Percentiles rank a stretch among this genome's conserved stretches.
Conservation (phyloP, 2,329 filamentous ascomycete species). For the Pseudocercospora eumusae region DNA sequence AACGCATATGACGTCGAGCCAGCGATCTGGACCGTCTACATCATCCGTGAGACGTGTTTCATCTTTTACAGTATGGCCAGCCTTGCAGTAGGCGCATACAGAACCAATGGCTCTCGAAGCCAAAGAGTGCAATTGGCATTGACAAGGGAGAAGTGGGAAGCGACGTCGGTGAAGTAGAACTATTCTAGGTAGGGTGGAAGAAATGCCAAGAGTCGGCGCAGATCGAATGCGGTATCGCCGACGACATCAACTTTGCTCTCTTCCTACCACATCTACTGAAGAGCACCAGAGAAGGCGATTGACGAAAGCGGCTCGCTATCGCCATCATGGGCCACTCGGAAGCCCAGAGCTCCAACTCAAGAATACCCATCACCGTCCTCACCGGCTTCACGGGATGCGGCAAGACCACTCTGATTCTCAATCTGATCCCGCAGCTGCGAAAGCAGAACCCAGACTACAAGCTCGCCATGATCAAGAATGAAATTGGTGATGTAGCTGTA, state of each 20-base stretch:
- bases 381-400: slow-evolving; percentile 96
- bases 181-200: too few relatives aligned
- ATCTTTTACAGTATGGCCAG: slow-evolving; percentile 13
- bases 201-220: slow-evolving; percentile 8
- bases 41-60: slow-evolving; percentile 10
- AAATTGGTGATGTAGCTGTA: slow-evolving; percentile 92
- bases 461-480: slow-evolving; percentile 94
- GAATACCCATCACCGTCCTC: slow-evolving; percentile 86
- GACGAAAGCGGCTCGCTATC: too few relatives aligned
- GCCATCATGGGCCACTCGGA: slow-evolving; percentile 4
- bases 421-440: slow-evolving; percentile 86
- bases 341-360: background rate
- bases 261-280: too few relatives aligned
- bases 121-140: background rate
- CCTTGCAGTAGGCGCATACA: slow-evolving; percentile 10
- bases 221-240: slow-evolving; percentile 10
- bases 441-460: slow-evolving; percentile 85
- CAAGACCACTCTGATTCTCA: slow-evolving; percentile 94
- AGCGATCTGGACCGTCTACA: slow-evolving; percentile 2
- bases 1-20: slow-evolving; percentile 12
- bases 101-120: slow-evolving; percentile 7
- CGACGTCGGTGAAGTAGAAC: slow-evolving; percentile 4
- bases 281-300: too few relatives aligned
- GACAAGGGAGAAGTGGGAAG: slow-evolving; percentile 5
- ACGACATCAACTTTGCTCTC: slow-evolving; percentile 10